phyloP scores from a whole-genome alignment of 257 asterid genomes.

The Phtheirospermum japonicum region DNA sequence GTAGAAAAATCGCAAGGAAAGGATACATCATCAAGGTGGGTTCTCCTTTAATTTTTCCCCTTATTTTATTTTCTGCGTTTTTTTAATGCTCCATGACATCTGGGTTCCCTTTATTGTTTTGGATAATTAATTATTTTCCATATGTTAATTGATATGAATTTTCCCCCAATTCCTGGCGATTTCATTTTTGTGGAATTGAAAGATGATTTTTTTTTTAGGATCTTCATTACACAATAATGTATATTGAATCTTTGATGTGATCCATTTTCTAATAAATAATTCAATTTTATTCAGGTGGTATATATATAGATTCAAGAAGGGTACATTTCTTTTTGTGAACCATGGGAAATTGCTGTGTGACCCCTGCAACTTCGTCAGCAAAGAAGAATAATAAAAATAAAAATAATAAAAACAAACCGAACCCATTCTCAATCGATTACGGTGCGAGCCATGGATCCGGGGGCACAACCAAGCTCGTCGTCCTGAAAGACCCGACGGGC shows the following conservation, averaged over 20 bases:
- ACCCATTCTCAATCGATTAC: conserved; percentile 52
- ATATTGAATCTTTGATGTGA: too few species aligned
- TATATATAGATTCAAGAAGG: neutral
- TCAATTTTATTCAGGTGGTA: conserved; percentile 18
- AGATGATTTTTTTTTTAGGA: neutral
- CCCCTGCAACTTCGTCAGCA: conserved; percentile 37
- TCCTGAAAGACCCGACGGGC: conserved; percentile 56
- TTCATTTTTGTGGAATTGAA: conserved; percentile 1
- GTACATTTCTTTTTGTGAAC: neutral
- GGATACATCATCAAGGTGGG: conserved; percentile 20
- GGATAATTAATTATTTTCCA: neutral
- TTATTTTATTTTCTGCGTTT: neutral
- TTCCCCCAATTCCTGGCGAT: conserved; percentile 24
- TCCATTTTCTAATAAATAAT: too few species aligned
- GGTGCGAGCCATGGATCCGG: conserved; percentile 41
- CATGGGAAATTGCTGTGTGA: conserved; percentile 69
- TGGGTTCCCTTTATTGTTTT: neutral
- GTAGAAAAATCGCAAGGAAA: conserved; percentile 5
- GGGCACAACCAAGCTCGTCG: conserved; percentile 40
- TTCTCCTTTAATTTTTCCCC: neutral
- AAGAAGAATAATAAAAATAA: conserved; percentile 22
- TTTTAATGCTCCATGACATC: conserved; percentile 4
- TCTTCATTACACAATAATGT: neutral
- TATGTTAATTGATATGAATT: conserved; percentile 7
- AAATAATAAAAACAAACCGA: conserved; percentile 38